phyloP scores from a whole-genome alignment of 1,284 basidiomycete species.

The Ustanciosporium gigantosporum region DNA sequence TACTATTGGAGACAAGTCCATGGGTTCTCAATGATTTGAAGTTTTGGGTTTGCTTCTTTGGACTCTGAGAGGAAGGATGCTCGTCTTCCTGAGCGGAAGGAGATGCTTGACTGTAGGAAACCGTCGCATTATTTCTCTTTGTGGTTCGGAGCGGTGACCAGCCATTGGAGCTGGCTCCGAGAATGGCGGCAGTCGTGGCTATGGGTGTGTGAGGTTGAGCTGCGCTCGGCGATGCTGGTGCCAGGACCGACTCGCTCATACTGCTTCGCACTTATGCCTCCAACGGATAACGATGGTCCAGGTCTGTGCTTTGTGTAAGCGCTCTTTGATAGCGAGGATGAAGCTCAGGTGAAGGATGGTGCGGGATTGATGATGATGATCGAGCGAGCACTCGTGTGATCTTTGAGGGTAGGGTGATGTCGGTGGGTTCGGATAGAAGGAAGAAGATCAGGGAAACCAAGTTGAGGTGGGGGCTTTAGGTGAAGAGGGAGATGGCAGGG shows the following conservation, averaged over 20 bases:
- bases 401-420: too few species aligned
- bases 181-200: conserved; percentile 43
- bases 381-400: too few species aligned
- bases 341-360: too few species aligned
- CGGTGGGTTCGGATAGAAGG: too few species aligned
- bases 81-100: conserved; percentile 20
- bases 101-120: conserved; percentile 17
- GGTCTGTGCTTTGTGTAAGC: too few species aligned
- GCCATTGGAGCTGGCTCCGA: conserved; percentile 48
- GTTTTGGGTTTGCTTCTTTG: conserved; percentile 33
- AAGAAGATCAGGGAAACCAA: too few species aligned
- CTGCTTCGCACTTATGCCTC: too few species aligned
- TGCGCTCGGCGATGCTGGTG: conserved; percentile 2
- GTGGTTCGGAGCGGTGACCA: conserved; percentile 45
- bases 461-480: too few species aligned
- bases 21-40: conserved; percentile 46
- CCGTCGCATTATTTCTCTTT: conserved; percentile 13
- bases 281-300: too few species aligned
- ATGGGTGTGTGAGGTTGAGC: conserved; percentile 13
- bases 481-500: too few species aligned
- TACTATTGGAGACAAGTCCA: conserved; percentile 52
- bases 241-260: conserved; percentile 3
- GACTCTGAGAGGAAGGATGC: conserved; percentile 34
- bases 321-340: too few species aligned
- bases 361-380: too few species aligned